Evolutionary conservation across 257 asterid genomes (phyloP), one percentile per base, ranked within the genome.

Genomic region (Ilex asprella): DNA sequence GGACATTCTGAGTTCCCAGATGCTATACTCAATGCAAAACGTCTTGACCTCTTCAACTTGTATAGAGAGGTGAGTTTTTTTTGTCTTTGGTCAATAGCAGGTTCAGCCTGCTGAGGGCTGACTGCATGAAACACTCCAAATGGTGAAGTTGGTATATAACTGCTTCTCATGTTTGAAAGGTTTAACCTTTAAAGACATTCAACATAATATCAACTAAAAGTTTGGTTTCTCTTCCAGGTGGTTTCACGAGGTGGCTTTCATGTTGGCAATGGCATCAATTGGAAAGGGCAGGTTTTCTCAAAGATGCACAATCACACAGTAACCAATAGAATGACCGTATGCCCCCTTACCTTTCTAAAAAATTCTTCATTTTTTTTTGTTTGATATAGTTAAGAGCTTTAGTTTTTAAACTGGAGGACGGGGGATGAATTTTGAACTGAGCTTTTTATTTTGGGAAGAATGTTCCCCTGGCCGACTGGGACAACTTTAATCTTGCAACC

Each of bases 1-100:
- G 99, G 99, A 62, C 77, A 89, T 50, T 87, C 94, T 0, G 99
- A 93, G 84, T 93, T 93, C 70, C 99, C 99, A 6, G 99, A 93
- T 51, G 97, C 99, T 16, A 84, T 93, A 74, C 95, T 93, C 75
- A 93, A 93, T n/a, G 99, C 99, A 10, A 93, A 89, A 69, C 96
- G 99, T 41, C 97, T 93, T 31, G 99, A 93, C 75, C 94, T 93
- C 62, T 89, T 87, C 67, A 93, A 93, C 83, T 73, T 93, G 89
- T 93, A 93, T 58, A 87, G 99, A 64, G 99, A 93, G 95, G 99
- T 93, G 72, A 78, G 81, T 43, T 56, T 49, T 41, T 52, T 68
- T 11, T 43, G 41, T 15, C 58, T 65, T 16, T 58, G 12, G 49
- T 62, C 61, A 12, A 2, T 53, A 14, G 12, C 39, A 64, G 47